Evolutionary conservation across 768 basidiomycete species (phyloP).

Genomic region (Amyloporia xantha): DNA sequence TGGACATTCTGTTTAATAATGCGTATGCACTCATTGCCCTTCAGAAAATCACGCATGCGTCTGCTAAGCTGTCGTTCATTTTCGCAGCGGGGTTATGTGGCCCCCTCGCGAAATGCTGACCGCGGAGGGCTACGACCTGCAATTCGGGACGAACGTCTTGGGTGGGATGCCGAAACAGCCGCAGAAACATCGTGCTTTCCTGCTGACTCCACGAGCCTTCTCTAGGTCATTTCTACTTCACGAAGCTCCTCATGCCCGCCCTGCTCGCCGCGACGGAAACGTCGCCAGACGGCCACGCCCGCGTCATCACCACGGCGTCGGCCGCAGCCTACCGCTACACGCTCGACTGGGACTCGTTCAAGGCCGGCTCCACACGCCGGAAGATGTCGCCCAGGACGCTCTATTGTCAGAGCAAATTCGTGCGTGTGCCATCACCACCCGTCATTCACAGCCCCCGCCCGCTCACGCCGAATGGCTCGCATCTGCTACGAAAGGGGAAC

Average conservation of each 20-base stretch:
- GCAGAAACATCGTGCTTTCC: not conserved
- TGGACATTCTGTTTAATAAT: slow-evolving; percentile 49
- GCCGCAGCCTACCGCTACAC: slow-evolving; percentile 25
- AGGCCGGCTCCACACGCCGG: slow-evolving; percentile 20
- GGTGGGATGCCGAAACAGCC: slow-evolving; percentile 27
- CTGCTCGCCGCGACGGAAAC: slow-evolving; percentile 34
- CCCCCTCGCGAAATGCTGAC: slow-evolving; percentile 33
- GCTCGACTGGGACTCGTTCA: slow-evolving; percentile 35
- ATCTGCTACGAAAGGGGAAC: slow-evolving; percentile 31
- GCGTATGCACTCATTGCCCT: slow-evolving; percentile 31
- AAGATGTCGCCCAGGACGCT: slow-evolving; percentile 10
- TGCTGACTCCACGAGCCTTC: no score
- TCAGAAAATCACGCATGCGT: not conserved
- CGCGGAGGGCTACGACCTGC: slow-evolving; percentile 43
- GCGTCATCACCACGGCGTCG: slow-evolving; percentile 44
- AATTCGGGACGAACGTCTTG: slow-evolving; percentile 50
- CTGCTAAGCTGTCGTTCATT: no score
- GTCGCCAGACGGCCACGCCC: slow-evolving; percentile 35
- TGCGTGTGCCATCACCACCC: slow-evolving; percentile 26
- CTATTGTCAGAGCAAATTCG: slow-evolving; percentile 39
- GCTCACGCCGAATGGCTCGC: no score
- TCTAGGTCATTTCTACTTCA: slow-evolving; percentile 24
- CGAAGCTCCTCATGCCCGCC: slow-evolving; percentile 43
- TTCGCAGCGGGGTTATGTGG: slow-evolving; percentile 43
- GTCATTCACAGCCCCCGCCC: no score